Evolutionary conservation across 805 yeast genomes (phyloP).

Genomic region (Candida khao-thaluensis): DNA sequence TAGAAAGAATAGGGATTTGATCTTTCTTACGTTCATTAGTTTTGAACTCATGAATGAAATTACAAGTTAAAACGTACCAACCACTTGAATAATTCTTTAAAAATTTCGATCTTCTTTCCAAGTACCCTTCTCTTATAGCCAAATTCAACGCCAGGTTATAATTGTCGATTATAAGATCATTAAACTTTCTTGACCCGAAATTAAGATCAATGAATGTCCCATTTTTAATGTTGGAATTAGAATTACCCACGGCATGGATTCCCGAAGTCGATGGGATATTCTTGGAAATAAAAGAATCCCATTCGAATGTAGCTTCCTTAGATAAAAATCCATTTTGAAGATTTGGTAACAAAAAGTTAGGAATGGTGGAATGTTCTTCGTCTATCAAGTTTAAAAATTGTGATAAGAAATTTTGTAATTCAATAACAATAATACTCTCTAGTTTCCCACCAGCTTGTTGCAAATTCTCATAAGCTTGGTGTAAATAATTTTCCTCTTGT

Average conservation of each 20-base stretch:
- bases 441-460: slow-evolving; percentile 86
- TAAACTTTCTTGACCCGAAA: slow-evolving; percentile 35
- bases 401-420: slow-evolving; percentile 78
- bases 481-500: slow-evolving; percentile 78
- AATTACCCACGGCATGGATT: slow-evolving; percentile 25
- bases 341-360: slow-evolving; percentile 63
- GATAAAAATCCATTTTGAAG: slow-evolving; percentile 57
- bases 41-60: slow-evolving; percentile 87
- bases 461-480: slow-evolving; percentile 84
- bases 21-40: slow-evolving; percentile 78
- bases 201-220: slow-evolving; percentile 42
- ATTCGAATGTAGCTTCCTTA: slow-evolving; percentile 78
- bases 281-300: slow-evolving; percentile 78
- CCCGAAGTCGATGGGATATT: slow-evolving; percentile 47
- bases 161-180: slow-evolving; percentile 62
- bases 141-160: slow-evolving; percentile 67
- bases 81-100: slow-evolving; percentile 88
- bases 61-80: slow-evolving; percentile 88
- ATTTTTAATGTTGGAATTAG: slow-evolving; percentile 24
- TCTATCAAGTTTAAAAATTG: slow-evolving; percentile 69
- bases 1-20: slow-evolving; percentile 77
- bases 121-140: slow-evolving; percentile 66
- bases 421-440: slow-evolving; percentile 80
- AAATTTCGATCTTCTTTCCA: slow-evolving; percentile 89
- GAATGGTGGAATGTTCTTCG: slow-evolving; percentile 69